These are phyloP conservation scores for Pachysolen tannophilus DNA, from an alignment of 805 yeast species.

Conservation along the genomic window DNA sequence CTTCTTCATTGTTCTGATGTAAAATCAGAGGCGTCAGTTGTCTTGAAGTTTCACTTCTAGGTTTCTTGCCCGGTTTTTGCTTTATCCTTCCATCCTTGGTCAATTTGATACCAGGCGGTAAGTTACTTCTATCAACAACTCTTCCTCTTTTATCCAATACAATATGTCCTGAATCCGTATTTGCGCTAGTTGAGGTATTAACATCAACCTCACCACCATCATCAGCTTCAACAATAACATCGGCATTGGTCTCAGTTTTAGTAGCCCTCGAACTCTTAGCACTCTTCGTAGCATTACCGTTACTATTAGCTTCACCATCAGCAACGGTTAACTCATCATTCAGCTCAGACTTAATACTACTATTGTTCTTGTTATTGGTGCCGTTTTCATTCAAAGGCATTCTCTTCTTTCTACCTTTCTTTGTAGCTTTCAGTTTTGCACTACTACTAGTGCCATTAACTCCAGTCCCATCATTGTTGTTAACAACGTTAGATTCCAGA, in stretches of 20 bases:
- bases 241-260: neutral
- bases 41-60: slow-evolving; percentile 9
- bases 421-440: slow-evolving; percentile 15
- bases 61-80: slow-evolving; percentile 10
- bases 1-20: slow-evolving; percentile 6
- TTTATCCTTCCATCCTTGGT: slow-evolving; percentile 5
- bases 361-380: slow-evolving; percentile 7
- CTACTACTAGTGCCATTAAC: slow-evolving; percentile 12
- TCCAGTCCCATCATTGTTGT: slow-evolving; percentile 1
- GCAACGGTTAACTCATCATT: neutral
- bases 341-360: neutral
- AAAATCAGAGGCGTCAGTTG: too few relatives aligned
- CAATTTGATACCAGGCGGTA: neutral
- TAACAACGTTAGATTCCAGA: slow-evolving; percentile 1
- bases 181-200: neutral
- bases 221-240: neutral
- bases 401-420: slow-evolving; percentile 17
- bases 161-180: neutral
- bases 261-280: neutral
- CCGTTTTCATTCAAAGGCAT: slow-evolving; percentile 12
- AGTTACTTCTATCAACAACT: too few relatives aligned
- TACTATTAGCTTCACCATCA: neutral
- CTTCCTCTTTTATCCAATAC: too few relatives aligned
- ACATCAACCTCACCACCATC: neutral
- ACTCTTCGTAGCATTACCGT: neutral